Base-by-base conservation (phyloP, 805 yeast species). In the Wickerhamiella kurtzmanii region DNA sequence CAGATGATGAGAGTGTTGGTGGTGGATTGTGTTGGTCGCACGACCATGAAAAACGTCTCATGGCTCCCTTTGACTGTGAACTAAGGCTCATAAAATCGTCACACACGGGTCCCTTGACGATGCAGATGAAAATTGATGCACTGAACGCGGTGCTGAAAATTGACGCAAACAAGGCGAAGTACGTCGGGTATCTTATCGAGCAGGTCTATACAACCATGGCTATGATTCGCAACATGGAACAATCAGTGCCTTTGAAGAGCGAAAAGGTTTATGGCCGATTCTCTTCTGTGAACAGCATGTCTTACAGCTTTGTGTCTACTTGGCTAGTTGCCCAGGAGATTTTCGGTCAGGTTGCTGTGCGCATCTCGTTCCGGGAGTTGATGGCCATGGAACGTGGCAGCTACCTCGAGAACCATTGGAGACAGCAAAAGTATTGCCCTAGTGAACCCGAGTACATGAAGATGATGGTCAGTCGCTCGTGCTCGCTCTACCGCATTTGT, bases 401-500 rank as follows among this genome's bases (percentile, higher is more conserved):
- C 16, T 13, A 38, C 41, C 41, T 38, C n/a, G 41, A 38, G n/a
- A 8, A 21, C 8, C 41, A 38, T n/a, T 38, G 41, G 41, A 22
- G 41, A 6, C 20, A 17, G 22, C 21, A 38, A 38, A 22, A 15
- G 5, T 19, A 13, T 6, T 38, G 41, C 18, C 41, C 41, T 5
- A 15, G 25, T 11, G 25, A 18, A 5, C 20, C 11, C 8, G 41
- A 38, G 25, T 38, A 38, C 19, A 19, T 38, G 41, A 15, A 15
- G 9, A 38, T 38, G 41, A 20, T 38, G 25, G 25, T 18, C 15
- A 13, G 18, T 6, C 41, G 41, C n/a, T 15, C n/a, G 15, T 38
- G 41, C n/a, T 38, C 41, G 19, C 19, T 38, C 13, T 19, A 17
- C 22, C 41, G 41, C 19, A 19, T 38, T 18, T 18, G 15, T 15